Evolutionary conservation across 140 eudicot genomes (phyloP).

Genomic region (Cichorium intybus): DNA sequence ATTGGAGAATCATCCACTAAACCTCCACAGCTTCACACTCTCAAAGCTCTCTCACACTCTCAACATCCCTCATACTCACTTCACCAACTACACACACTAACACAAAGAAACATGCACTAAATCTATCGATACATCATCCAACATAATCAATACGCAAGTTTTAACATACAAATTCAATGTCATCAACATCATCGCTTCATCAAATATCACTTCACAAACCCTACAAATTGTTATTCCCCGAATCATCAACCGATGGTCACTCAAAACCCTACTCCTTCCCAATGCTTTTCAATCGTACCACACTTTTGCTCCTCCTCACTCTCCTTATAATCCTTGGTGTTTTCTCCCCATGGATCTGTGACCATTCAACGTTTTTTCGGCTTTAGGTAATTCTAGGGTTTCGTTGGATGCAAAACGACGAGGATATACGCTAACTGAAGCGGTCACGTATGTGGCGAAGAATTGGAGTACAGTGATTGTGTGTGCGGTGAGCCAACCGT

Average conservation of each 20-base stretch:
- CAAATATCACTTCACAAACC: conserved; percentile 52
- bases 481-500: conserved; percentile 86
- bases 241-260: conserved; percentile 35
- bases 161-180: too few species aligned
- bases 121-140: background rate
- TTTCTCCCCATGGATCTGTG: conserved; percentile 43
- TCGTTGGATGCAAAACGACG: conserved; percentile 55
- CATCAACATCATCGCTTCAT: conserved; percentile 51
- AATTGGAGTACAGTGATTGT: conserved; percentile 69
- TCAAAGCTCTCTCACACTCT: conserved; percentile 6
- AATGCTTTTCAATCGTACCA: conserved; percentile 39
- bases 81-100: background rate
- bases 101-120: background rate
- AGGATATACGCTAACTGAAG: conserved; percentile 59
- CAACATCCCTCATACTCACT: too few species aligned
- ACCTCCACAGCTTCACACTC: conserved; percentile 2
- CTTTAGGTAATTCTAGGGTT: background rate
- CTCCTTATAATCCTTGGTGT: conserved; percentile 59
- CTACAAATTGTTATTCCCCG: conserved; percentile 31
- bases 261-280: conserved; percentile 41
- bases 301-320: conserved; percentile 42
- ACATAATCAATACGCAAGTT: background rate
- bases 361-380: conserved; percentile 18
- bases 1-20: conserved; percentile 19
- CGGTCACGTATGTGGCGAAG: conserved; percentile 58